These are phyloP conservation scores for Diutina rugosa DNA, from an alignment of 1,139 yeast genomes.

Conservation along the genomic window DNA sequence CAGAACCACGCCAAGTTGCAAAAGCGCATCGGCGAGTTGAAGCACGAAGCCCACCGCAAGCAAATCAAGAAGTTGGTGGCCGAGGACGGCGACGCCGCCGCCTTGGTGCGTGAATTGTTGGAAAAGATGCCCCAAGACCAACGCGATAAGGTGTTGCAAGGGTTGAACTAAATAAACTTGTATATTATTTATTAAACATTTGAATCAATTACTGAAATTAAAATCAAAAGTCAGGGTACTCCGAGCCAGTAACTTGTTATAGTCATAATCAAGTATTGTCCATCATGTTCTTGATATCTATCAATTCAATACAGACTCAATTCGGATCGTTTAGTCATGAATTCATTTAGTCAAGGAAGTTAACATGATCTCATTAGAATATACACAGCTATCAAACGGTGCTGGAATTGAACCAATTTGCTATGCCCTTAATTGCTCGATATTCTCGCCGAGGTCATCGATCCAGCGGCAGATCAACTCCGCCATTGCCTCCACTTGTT, in stretches of 20 bases:
- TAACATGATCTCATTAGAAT: too few species aligned
- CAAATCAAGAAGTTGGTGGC: constrained; percentile 48
- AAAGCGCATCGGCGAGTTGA: constrained; percentile 48
- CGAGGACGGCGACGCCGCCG: constrained; percentile 35
- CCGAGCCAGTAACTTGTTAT: too few species aligned
- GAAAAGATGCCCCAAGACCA: not conserved
- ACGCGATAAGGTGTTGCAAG: not conserved
- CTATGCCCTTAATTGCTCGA: not conserved
- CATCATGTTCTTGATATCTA: too few species aligned
- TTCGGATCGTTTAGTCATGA: too few species aligned
- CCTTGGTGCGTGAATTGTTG: constrained; percentile 1
- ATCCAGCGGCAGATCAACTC: not conserved
- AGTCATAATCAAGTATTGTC: too few species aligned
- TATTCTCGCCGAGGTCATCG: not conserved
- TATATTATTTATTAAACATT: too few species aligned
- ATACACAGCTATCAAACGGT: too few species aligned
- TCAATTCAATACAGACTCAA: too few species aligned
- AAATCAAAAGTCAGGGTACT: too few species aligned
- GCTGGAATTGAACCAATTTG: too few species aligned
- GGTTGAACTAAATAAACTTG: not conserved
- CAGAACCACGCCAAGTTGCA: constrained; percentile 57
- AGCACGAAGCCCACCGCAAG: constrained; percentile 50
- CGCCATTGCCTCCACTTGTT: not conserved
- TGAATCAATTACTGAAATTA: too few species aligned
- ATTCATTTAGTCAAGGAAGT: too few species aligned